A percentile compares a stretch with the other conserved stretches of the same genome.
Evolutionary conservation across 2,329 filamentous ascomycete genomes (phyloP).

Genomic region (Aurifilum marmelostoma): DNA sequence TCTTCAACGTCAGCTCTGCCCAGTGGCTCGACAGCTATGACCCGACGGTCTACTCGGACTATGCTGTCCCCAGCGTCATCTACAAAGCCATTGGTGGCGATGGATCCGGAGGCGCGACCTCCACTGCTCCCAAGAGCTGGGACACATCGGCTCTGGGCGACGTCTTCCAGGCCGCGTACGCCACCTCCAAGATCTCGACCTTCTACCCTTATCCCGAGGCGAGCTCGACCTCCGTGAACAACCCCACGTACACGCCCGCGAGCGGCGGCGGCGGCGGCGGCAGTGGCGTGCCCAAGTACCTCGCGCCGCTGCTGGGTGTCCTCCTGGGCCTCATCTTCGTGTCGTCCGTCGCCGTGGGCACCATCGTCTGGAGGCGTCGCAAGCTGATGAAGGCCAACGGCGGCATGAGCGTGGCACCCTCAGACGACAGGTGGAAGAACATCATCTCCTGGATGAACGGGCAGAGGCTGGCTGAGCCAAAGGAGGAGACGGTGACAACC

Average conservation of each 20-base stretch:
- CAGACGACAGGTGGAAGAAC: slow-evolving; percentile 51
- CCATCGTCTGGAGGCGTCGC: slow-evolving; percentile 57
- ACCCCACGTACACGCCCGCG: slow-evolving; percentile 15
- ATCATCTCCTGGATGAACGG: slow-evolving; percentile 58
- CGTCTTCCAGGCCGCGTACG: slow-evolving; percentile 61
- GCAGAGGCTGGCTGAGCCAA: slow-evolving; percentile 43
- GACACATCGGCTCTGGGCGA: slow-evolving; percentile 48
- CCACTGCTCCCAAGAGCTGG: slow-evolving; percentile 63
- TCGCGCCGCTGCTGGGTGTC: slow-evolving; percentile 65
- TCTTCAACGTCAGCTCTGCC: slow-evolving; percentile 74
- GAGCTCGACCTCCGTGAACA: slow-evolving; percentile 36
- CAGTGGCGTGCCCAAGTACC: slow-evolving; percentile 56
- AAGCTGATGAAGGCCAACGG: slow-evolving; percentile 44
- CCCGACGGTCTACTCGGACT: slow-evolving; percentile 64
- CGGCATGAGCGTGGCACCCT: slow-evolving; percentile 43
- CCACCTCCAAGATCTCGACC: slow-evolving; percentile 56
- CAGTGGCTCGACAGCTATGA: slow-evolving; percentile 73
- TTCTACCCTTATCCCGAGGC: slow-evolving; percentile 63
- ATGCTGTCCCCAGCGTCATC: slow-evolving; percentile 69
- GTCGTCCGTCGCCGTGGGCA: slow-evolving; percentile 52
- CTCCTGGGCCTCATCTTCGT: slow-evolving; percentile 62
- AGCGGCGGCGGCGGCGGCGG: slow-evolving; percentile 34
- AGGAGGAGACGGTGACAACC: slow-evolving; percentile 50
- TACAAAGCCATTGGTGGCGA: slow-evolving; percentile 69
- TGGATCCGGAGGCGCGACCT: slow-evolving; percentile 68